Conservation (phyloP, 2,329 filamentous ascomycete species). For the Lasiodiplodia sp. region DNA sequence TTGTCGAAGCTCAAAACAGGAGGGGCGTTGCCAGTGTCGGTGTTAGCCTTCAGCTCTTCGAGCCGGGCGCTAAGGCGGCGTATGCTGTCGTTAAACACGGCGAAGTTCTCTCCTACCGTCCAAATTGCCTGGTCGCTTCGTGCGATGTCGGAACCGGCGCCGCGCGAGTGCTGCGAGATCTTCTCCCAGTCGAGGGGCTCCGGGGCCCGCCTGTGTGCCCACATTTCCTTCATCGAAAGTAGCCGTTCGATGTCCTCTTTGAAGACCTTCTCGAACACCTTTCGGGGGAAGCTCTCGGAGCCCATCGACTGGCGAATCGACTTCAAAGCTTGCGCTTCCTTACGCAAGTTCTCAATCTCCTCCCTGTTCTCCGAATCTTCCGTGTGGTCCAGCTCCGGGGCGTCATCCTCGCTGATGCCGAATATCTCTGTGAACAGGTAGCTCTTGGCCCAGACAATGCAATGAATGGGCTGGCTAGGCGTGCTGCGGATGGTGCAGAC, state of each 20-base stretch:
- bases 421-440: slow-evolving; percentile 96
- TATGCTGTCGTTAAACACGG: slow-evolving; percentile 86
- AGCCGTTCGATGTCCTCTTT: slow-evolving; percentile 82
- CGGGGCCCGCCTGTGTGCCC: slow-evolving; percentile 82
- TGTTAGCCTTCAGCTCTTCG: slow-evolving; percentile 66
- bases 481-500: slow-evolving; percentile 98
- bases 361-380: slow-evolving; percentile 82
- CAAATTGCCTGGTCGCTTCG: slow-evolving; percentile 77
- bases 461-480: slow-evolving; percentile 95
- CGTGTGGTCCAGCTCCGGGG: slow-evolving; percentile 78
- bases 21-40: slow-evolving; percentile 53
- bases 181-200: slow-evolving; percentile 73
- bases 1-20: slow-evolving; percentile 91
- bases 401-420: slow-evolving; percentile 86
- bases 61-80: slow-evolving; percentile 77
- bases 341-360: slow-evolving; percentile 86
- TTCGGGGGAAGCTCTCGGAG: slow-evolving; percentile 75
- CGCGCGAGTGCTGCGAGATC: slow-evolving; percentile 62
- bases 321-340: slow-evolving; percentile 84
- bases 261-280: slow-evolving; percentile 94
- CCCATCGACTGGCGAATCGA: slow-evolving; percentile 83
- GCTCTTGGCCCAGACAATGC: slow-evolving; percentile 98
- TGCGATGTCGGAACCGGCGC: slow-evolving; percentile 61
- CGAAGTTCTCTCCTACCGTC: slow-evolving; percentile 83
- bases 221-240: slow-evolving; percentile 92